phyloP scores from a whole-genome alignment of 192 early-diverging fungal species.

The Glomus cerebriforme region DNA sequence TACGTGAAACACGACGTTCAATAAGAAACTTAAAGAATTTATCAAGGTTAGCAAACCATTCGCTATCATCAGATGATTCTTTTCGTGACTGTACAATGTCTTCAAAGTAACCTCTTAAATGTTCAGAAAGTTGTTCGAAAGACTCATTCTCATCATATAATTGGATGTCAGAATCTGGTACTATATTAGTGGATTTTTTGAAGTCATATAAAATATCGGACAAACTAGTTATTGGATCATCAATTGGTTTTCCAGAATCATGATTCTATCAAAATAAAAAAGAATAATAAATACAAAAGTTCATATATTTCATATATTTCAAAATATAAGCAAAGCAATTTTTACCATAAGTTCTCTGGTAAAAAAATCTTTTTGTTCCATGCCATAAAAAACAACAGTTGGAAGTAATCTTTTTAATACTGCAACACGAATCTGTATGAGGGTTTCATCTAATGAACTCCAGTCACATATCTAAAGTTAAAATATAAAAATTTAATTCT shows the following conservation, averaged over 20 bases:
- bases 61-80: slow-evolving; percentile 1
- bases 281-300: background rate
- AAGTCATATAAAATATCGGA: background rate
- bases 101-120: slow-evolving; percentile 24
- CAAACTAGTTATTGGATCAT: background rate
- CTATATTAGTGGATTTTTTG: background rate
- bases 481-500: background rate
- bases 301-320: no score
- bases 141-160: background rate
- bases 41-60: background rate
- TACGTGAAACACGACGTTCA: slow-evolving; percentile 14
- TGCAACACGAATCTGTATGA: slow-evolving; percentile 6
- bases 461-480: slow-evolving; percentile 9
- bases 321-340: no score
- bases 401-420: slow-evolving; percentile 6
- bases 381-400: background rate
- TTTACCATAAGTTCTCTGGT: slow-evolving; percentile 13
- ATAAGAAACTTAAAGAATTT: slow-evolving; percentile 30
- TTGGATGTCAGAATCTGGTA: slow-evolving; percentile 1
- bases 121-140: slow-evolving; percentile 1
- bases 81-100: slow-evolving; percentile 9
- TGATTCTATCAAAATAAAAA: slow-evolving; percentile 6
- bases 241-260: background rate
- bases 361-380: slow-evolving; percentile 14
- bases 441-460: slow-evolving; percentile 2